Conservation (phyloP, 2,329 filamentous ascomycete species). For the Ophiostoma montium region DNA sequence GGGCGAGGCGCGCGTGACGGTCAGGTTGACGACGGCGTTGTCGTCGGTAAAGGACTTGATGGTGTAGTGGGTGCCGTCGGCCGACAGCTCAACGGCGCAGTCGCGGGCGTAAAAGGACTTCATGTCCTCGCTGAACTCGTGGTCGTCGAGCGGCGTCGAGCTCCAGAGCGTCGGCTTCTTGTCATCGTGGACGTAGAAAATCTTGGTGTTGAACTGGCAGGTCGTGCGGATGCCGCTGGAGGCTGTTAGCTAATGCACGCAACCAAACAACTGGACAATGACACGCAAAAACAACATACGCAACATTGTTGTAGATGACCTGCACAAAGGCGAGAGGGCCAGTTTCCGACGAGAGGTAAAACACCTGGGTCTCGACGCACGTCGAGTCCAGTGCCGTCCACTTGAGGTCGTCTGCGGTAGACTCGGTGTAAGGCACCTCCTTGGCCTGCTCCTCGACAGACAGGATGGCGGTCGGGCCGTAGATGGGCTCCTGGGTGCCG, state of each 20-base stretch:
- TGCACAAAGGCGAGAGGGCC: slow-evolving; percentile 70
- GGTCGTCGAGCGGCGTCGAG: slow-evolving; percentile 63
- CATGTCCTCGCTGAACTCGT: slow-evolving; percentile 74
- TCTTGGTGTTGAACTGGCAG: slow-evolving; percentile 85
- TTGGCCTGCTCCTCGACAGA: slow-evolving; percentile 72
- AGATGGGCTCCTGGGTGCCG: slow-evolving; percentile 91
- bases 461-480: slow-evolving; percentile 76
- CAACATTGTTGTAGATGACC: slow-evolving; percentile 95
- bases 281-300: slow-evolving; percentile 39
- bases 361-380: slow-evolving; percentile 86
- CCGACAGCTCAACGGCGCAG: slow-evolving; percentile 71
- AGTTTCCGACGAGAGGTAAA: slow-evolving; percentile 72
- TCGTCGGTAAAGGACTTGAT: slow-evolving; percentile 85
- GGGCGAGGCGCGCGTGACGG: slow-evolving; percentile 58
- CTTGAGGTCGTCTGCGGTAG: slow-evolving; percentile 63
- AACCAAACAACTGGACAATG: not conserved
- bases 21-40: slow-evolving; percentile 71
- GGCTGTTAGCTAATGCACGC: not conserved
- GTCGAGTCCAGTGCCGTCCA: slow-evolving; percentile 75
- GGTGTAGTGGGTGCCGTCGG: slow-evolving; percentile 67
- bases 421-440: slow-evolving; percentile 65
- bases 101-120: slow-evolving; percentile 75
- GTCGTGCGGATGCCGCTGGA: slow-evolving; percentile 76
- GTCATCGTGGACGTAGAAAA: slow-evolving; percentile 60
- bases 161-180: slow-evolving; percentile 70